Percentiles rank a stretch among this genome's conserved stretches.
Conservation (phyloP, 805 yeast species). For the Tetrapisispora fleetii region DNA sequence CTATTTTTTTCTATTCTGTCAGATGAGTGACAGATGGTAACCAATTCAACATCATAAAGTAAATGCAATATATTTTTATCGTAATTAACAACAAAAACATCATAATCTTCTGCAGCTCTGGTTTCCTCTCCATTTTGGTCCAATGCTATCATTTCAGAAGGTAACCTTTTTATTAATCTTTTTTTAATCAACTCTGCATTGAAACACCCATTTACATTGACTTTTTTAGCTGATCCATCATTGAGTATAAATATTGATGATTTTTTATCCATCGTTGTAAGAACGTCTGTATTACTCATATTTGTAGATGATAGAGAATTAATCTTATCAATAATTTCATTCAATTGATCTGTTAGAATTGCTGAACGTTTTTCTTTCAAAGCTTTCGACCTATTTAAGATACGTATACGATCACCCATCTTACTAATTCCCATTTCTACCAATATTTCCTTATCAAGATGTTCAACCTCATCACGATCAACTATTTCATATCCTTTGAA, state of each 20-base stretch:
- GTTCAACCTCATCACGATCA: slow-evolving; percentile 19
- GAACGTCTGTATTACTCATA: slow-evolving; percentile 15
- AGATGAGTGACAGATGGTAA: slow-evolving; percentile 69
- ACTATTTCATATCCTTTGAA: slow-evolving; percentile 17
- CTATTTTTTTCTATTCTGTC: slow-evolving; percentile 64
- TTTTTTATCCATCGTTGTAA: slow-evolving; percentile 29
- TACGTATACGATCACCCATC: slow-evolving; percentile 73
- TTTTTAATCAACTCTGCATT: slow-evolving; percentile 70
- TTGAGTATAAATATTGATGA: slow-evolving; percentile 60
- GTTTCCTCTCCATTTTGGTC: slow-evolving; percentile 19
- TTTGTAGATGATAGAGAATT: slow-evolving; percentile 10
- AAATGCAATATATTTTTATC: slow-evolving; percentile 33
- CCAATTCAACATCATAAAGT: slow-evolving; percentile 69
- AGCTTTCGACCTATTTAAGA: slow-evolving; percentile 46
- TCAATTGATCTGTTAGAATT: slow-evolving; percentile 8
- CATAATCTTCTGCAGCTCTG: slow-evolving; percentile 34
- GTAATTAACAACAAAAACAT: slow-evolving; percentile 47
- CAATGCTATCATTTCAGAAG: slow-evolving; percentile 18
- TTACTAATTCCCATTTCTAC: slow-evolving; percentile 63
- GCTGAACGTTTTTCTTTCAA: slow-evolving; percentile 22
- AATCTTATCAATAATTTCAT: slow-evolving; percentile 17
- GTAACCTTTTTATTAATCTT: slow-evolving; percentile 49
- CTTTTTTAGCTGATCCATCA: slow-evolving; percentile 59
- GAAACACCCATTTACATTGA: slow-evolving; percentile 69
- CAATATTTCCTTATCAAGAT: slow-evolving; percentile 50